Percentiles rank a stretch among this genome's conserved stretches.
Evolutionary conservation across 129 eudicot genomes (phyloP).

Genomic region (Silybum marianum): DNA sequence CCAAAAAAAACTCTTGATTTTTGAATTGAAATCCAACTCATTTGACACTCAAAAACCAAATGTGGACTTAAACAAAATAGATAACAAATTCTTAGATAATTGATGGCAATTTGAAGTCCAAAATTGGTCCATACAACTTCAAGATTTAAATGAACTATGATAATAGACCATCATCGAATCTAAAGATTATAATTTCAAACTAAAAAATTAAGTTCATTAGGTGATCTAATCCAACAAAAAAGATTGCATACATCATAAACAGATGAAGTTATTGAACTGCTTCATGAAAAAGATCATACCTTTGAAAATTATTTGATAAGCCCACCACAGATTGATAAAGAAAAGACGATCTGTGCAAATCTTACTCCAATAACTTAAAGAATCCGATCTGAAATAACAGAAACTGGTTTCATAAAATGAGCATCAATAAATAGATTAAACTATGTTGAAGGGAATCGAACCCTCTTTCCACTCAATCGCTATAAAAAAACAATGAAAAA

Average conservation of each 20-base stretch:
- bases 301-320: constrained; percentile 27
- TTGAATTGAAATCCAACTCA: too few relatives aligned
- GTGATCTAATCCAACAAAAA: neutral
- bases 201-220: neutral
- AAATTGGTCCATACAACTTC: constrained; percentile 1
- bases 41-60: too few relatives aligned
- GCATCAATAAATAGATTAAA: constrained; percentile 2
- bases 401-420: neutral
- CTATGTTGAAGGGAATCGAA: constrained; percentile 14
- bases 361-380: constrained; percentile 14
- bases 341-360: constrained; percentile 2
- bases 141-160: neutral
- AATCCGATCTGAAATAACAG: neutral
- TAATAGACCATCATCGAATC: neutral
- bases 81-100: neutral
- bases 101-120: neutral
- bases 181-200: neutral
- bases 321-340: constrained; percentile 25
- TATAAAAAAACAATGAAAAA: neutral
- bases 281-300: constrained; percentile 19
- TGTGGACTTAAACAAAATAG: neutral
- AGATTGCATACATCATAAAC: constrained; percentile 1
- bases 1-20: neutral
- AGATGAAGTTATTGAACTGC: neutral
- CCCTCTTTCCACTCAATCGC: constrained; percentile 3